These are phyloP conservation scores for Schizosaccharomyces pombe DNA, from an alignment of 805 yeast species.

Conservation along the genomic window DNA sequence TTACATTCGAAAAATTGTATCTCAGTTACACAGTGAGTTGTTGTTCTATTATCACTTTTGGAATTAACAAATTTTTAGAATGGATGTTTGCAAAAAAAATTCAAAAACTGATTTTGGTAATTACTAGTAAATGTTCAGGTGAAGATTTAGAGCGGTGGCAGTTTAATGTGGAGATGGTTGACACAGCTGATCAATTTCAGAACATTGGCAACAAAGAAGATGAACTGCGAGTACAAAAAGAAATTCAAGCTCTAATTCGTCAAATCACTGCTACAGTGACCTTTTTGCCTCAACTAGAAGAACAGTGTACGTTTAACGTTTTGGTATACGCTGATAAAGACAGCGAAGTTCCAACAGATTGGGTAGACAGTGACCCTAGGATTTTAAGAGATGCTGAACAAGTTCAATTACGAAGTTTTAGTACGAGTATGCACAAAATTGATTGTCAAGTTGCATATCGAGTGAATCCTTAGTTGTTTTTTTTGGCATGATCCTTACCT, in stretches of 20 bases:
- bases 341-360: constrained; percentile 49
- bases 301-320: constrained; percentile 55
- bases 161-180: constrained; percentile 33
- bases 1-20: constrained; percentile 43
- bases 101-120: constrained; percentile 43
- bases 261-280: constrained; percentile 77
- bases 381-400: constrained; percentile 35
- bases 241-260: constrained; percentile 65
- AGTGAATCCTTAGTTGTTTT: neutral
- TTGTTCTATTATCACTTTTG: neutral
- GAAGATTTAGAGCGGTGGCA: constrained; percentile 73
- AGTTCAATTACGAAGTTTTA: constrained; percentile 45
- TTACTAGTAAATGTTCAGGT: constrained; percentile 41
- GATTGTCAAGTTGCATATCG: constrained; percentile 16
- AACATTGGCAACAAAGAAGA: constrained; percentile 6
- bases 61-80: constrained; percentile 12
- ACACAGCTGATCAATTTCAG: neutral
- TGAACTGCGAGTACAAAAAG: constrained; percentile 34
- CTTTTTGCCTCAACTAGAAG: constrained; percentile 52
- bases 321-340: constrained; percentile 48
- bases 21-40: constrained; percentile 30
- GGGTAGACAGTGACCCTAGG: constrained; percentile 58
- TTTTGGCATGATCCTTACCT: neutral
- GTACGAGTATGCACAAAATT: constrained; percentile 43
- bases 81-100: constrained; percentile 58